phyloP scores from a whole-genome alignment of 345 rosid genomes.

The Noccaea caerulescens region DNA sequence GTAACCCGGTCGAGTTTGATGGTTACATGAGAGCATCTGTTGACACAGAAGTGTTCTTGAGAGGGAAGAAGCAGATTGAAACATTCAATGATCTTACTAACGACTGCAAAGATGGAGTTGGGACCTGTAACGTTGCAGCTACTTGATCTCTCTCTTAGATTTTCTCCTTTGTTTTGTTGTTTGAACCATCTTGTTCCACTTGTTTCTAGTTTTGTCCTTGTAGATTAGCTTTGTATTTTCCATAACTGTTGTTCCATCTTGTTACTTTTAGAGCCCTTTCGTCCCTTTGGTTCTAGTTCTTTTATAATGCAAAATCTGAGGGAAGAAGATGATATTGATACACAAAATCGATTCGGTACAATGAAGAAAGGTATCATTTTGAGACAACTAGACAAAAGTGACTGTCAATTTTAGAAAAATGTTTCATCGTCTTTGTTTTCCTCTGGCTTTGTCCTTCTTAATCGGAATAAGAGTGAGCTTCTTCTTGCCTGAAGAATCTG shows the following conservation, averaged over 20 bases:
- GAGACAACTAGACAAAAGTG: constrained; percentile 28
- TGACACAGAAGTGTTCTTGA: constrained; percentile 89
- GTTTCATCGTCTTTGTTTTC: constrained; percentile 44
- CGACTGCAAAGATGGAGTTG: constrained; percentile 87
- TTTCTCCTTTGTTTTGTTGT: constrained; percentile 30
- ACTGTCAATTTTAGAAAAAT: not conserved
- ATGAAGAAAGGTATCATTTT: not conserved
- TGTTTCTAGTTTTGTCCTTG: constrained; percentile 35
- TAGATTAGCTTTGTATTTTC: constrained; percentile 32
- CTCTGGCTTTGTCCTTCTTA: constrained; percentile 58
- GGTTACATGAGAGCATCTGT: constrained; percentile 91
- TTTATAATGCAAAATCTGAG: constrained; percentile 24
- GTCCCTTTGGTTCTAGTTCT: constrained; percentile 12
- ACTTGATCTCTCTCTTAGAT: constrained; percentile 44
- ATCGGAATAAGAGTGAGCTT: constrained; percentile 77
- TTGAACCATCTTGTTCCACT: constrained; percentile 31
- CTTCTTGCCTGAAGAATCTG: constrained; percentile 62
- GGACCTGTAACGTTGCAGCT: constrained; percentile 74
- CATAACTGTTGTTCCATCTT: constrained; percentile 22
- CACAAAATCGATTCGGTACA: constrained; percentile 35
- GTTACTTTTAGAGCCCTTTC: constrained; percentile 16
- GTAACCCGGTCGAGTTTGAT: constrained; percentile 82
- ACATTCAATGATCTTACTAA: constrained; percentile 89
- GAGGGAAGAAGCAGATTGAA: constrained; percentile 94
- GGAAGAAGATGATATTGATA: constrained; percentile 20